Evolutionary conservation across 306 rosid species (phyloP).

Genomic region (Trifolium pratense): DNA sequence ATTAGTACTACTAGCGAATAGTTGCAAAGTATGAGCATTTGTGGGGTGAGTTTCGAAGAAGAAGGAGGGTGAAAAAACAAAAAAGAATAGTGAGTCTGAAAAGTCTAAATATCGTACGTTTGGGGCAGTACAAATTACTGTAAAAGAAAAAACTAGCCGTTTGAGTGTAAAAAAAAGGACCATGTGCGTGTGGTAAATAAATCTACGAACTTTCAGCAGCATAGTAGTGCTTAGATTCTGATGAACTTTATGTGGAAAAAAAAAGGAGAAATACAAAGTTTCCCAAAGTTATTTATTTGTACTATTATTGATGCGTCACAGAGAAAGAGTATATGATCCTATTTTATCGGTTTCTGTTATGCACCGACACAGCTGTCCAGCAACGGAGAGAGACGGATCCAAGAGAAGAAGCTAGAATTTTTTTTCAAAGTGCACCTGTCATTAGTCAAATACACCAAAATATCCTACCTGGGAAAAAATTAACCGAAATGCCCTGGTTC

Average conservation of each 20-base stretch:
- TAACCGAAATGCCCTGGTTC: too few species aligned
- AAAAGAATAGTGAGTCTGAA: constrained; percentile 1
- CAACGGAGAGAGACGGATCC: not conserved
- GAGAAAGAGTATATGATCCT: not conserved
- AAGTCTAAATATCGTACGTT: constrained; percentile 10
- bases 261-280: not conserved
- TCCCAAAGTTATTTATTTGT: not conserved
- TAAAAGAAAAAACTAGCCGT: constrained; percentile 33
- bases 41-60: constrained; percentile 27
- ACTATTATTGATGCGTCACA: constrained; percentile 21
- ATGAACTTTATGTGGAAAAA: not conserved
- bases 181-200: not conserved
- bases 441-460: too few species aligned
- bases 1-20: not conserved
- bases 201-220: not conserved
- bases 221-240: not conserved
- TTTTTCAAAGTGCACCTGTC: too few species aligned
- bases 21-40: not conserved
- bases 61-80: not conserved
- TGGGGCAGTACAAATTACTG: not conserved
- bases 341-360: not conserved
- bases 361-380: constrained; percentile 29
- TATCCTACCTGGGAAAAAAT: too few species aligned
- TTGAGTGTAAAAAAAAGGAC: constrained; percentile 18
- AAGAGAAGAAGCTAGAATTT: too few species aligned